A percentile compares a stretch with the other conserved stretches of the same genome.
phyloP scores from a whole-genome alignment of 2,329 filamentous ascomycete genomes.

The Xylaria sp. region DNA sequence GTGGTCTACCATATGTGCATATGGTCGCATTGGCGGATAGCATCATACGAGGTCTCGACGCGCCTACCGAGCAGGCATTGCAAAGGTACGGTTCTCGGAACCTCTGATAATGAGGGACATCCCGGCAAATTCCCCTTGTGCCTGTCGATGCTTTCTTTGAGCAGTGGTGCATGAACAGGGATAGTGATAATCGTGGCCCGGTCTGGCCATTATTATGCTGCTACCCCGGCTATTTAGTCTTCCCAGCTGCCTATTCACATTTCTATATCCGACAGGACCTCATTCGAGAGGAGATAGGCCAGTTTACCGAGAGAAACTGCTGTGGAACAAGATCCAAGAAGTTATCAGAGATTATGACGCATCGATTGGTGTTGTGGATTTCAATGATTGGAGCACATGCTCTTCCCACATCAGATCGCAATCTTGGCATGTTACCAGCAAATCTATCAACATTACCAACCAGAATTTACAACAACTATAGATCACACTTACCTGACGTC shows the following conservation, averaged over 20 bases:
- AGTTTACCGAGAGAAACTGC: constrained; percentile 1
- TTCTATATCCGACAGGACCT: neutral
- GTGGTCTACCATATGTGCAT: constrained; percentile 2
- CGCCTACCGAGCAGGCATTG: neutral
- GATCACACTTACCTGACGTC: neutral
- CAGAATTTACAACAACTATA: neutral
- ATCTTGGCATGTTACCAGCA: constrained; percentile 28
- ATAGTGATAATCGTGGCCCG: constrained; percentile 19
- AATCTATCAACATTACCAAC: neutral
- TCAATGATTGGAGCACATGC: constrained; percentile 5
- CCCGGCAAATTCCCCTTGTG: constrained; percentile 14
- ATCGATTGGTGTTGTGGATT: neutral
- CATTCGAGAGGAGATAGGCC: constrained; percentile 4
- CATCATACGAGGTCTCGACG: constrained; percentile 28
- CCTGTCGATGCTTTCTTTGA: constrained; percentile 26
- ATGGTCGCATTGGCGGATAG: constrained; percentile 21
- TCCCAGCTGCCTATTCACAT: constrained; percentile 3
- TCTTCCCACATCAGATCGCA: neutral
- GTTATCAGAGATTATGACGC: constrained; percentile 26
- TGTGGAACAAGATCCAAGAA: constrained; percentile 3
- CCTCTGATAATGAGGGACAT: constrained; percentile 15
- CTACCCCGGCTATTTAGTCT: constrained; percentile 6
- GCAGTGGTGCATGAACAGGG: constrained; percentile 26
- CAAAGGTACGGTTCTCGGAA: constrained; percentile 15
- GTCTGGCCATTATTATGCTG: constrained; percentile 17